A percentile compares a stretch with the other conserved stretches of the same genome.
phyloP scores from a whole-genome alignment of 2,329 filamentous ascomycete genomes.

The Penicillium sp. region DNA sequence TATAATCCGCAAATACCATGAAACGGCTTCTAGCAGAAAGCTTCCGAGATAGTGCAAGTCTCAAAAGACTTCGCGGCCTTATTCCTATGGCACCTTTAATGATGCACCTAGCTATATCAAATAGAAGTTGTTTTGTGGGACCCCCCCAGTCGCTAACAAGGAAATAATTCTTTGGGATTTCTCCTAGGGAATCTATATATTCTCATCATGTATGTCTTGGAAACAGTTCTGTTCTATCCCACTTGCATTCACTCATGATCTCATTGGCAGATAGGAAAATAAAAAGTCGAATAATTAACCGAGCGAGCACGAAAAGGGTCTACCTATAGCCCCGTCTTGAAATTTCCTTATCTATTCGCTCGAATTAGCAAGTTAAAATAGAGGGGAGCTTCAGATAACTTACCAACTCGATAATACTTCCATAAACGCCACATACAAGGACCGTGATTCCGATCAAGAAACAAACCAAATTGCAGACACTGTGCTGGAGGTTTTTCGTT shows the following conservation, averaged over 20 bases:
- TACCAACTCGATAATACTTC: constrained; percentile 20
- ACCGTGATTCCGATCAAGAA: constrained; percentile 19
- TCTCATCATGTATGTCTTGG: too few relatives aligned
- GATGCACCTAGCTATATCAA: too few relatives aligned
- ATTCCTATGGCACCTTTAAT: too few relatives aligned
- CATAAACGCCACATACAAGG: constrained; percentile 18
- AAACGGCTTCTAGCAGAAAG: too few relatives aligned
- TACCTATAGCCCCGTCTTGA: neutral
- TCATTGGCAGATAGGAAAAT: neutral
- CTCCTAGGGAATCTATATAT: too few relatives aligned
- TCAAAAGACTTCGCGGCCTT: too few relatives aligned
- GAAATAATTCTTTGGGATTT: too few relatives aligned
- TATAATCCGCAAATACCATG: too few relatives aligned
- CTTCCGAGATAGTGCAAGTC: too few relatives aligned
- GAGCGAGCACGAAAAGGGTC: neutral
- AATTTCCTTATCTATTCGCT: neutral
- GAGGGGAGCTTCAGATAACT: neutral
- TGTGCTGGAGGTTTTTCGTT: constrained; percentile 6
- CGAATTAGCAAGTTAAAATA: neutral
- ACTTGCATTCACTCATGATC: neutral
- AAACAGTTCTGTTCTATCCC: neutral
- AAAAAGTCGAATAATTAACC: neutral
- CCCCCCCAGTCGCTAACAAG: too few relatives aligned
- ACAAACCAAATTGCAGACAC: constrained; percentile 12
- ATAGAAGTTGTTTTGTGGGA: too few relatives aligned